phyloP scores from a whole-genome alignment of 768 basidiomycete genomes.

The Neoboletus brunneissimus region DNA sequence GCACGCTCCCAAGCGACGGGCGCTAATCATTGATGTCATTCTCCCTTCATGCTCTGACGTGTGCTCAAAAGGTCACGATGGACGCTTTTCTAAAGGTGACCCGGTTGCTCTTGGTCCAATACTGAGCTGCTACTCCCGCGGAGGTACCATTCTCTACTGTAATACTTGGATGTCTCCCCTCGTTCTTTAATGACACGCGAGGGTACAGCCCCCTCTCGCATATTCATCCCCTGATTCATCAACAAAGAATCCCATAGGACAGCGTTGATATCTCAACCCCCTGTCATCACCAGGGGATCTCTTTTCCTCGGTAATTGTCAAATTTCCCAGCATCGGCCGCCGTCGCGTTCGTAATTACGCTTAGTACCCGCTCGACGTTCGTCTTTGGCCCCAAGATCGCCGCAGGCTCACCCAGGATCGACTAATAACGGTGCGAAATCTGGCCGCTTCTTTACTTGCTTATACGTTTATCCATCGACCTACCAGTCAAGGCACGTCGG shows the following conservation, averaged over 20 bases:
- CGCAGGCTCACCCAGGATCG: conserved; percentile 61
- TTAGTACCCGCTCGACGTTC: conserved; percentile 21
- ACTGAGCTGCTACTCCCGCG: background rate
- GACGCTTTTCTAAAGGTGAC: background rate
- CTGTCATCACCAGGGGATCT: conserved; percentile 1
- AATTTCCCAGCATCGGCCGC: conserved; percentile 10
- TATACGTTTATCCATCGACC: background rate
- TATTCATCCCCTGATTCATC: background rate
- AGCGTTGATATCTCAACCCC: background rate
- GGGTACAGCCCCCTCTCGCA: background rate
- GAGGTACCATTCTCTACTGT: background rate
- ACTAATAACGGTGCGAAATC: conserved; percentile 61
- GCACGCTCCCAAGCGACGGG: conserved; percentile 6
- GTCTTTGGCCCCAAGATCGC: conserved; percentile 29
- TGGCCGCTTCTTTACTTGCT: background rate
- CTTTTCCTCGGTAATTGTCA: conserved; percentile 1
- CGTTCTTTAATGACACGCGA: background rate
- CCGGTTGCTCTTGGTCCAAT: background rate
- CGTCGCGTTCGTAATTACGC: background rate
- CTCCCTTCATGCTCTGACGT: background rate
- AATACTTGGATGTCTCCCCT: background rate
- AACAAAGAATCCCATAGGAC: background rate
- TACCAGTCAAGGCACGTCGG: background rate
- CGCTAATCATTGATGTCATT: conserved; percentile 15
- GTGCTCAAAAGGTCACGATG: background rate